phyloP scores from a whole-genome alignment of 106 monocot genomes.

The Dioscorea alata region DNA sequence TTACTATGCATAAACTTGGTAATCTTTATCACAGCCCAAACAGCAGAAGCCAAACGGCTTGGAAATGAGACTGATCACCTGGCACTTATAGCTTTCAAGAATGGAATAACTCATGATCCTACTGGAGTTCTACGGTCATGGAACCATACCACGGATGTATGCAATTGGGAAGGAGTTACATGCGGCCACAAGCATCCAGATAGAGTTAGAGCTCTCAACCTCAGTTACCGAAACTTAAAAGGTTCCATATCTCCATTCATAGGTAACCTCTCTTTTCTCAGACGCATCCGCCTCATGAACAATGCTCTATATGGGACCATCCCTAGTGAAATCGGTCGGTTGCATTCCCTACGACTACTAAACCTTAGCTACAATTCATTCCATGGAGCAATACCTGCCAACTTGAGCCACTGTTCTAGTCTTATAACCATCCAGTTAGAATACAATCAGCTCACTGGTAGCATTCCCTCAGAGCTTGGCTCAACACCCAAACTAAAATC shows the following conservation, averaged over 20 bases:
- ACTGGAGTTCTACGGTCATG: not conserved
- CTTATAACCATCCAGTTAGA: not conserved
- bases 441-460: not conserved
- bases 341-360: not conserved
- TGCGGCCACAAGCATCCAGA: not conserved
- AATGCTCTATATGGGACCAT: not conserved
- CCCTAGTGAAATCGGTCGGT: no score
- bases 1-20: no score
- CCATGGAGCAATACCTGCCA: not conserved
- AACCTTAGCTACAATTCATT: not conserved
- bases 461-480: not conserved
- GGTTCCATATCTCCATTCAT: not conserved
- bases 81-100: not conserved
- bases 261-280: slow-evolving; percentile 2
- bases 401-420: not conserved
- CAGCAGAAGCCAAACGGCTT: no score
- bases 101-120: slow-evolving; percentile 1
- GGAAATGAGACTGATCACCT: not conserved
- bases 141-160: not conserved
- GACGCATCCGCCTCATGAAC: not conserved
- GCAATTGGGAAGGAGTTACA: slow-evolving; percentile 1
- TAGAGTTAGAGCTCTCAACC: not conserved
- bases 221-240: not conserved
- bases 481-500: not conserved
- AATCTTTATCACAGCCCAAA: no score